These are phyloP conservation scores for Aspergillus aculeatinus DNA, from an alignment of 2,329 filamentous ascomycete genomes.

Conservation along the genomic window DNA sequence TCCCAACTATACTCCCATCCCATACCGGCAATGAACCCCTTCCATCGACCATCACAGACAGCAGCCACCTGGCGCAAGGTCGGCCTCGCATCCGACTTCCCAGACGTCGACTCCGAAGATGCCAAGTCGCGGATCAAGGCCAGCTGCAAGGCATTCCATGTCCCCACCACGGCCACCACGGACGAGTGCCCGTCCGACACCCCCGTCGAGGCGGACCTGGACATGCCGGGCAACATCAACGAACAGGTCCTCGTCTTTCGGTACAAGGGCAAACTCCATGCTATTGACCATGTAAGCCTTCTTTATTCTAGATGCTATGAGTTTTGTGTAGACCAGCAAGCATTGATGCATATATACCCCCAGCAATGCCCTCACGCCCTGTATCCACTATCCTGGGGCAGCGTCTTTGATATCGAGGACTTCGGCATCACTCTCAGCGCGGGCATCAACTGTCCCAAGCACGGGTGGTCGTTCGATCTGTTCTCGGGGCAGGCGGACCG, in stretches of 20 bases:
- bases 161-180: conserved; percentile 41
- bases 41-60: conserved; percentile 19
- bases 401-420: conserved; percentile 69
- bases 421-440: conserved; percentile 55
- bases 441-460: conserved; percentile 66
- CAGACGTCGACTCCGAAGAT: conserved; percentile 49
- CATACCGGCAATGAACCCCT: conserved; percentile 22
- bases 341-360: neutral
- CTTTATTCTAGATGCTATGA: neutral
- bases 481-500: conserved; percentile 63
- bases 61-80: conserved; percentile 53
- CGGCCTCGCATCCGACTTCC: conserved; percentile 57
- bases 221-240: conserved; percentile 45
- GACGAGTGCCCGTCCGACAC: conserved; percentile 13
- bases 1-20: no score
- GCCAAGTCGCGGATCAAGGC: conserved; percentile 43
- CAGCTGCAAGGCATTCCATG: conserved; percentile 61
- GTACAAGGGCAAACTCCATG: conserved; percentile 64
- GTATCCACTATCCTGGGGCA: conserved; percentile 63
- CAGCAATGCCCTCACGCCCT: conserved; percentile 68
- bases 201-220: conserved; percentile 30
- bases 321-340: neutral
- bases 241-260: conserved; percentile 67
- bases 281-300: conserved; percentile 62
- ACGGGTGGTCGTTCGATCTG: conserved; percentile 70